Base-by-base conservation (phyloP, 768 basidiomycete genomes). In the Suillus occidentalis region DNA sequence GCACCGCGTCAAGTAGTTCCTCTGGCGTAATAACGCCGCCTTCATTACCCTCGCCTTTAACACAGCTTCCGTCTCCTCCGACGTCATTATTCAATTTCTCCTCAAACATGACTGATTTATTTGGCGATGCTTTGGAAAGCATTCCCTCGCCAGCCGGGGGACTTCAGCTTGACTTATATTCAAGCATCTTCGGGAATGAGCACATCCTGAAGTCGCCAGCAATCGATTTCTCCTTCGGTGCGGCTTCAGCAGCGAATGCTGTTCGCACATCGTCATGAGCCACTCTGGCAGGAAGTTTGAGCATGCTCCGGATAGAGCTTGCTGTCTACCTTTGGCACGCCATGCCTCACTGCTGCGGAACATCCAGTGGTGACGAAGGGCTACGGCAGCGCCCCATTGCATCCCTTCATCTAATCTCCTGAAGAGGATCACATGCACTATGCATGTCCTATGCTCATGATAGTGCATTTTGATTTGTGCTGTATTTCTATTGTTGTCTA, bases 301-400 rank as follows among this genome's bases (percentile, higher is more conserved):
- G 59, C 39, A 45, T 16, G 36, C 61, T 62, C 20, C 20, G 12
- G 59, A 42, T 22, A 28, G 43, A 45, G 25, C 36, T 45, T 62
- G 31, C 36, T 25, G 22, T 36, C 20, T 37, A 22, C 59, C 18
- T 40, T 31, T 63, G 63, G 63, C 43, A 62, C 63, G 60, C 34
- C 61, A 22, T 4, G 63, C 61, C 63, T 64, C 36, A 36, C 61
- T 64, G 63, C 59, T 64, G 45, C 8, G 63, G 61, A 62, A 62
- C 42, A 63, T 58, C 20, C 20, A 20, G 40, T 4, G 10, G 47
- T 45, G 63, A 63, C 57, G 58, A 63, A 28, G 9, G 42, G 63
- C 22, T 31, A 22, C 6, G 57, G 56, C 57, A 25, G 18, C 40
- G 56, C 25, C 62, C 14, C 1, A 39, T 36, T 7, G 16, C 22